Conservation (phyloP, 345 rosid genomes). For the Sisymbrium irio region DNA sequence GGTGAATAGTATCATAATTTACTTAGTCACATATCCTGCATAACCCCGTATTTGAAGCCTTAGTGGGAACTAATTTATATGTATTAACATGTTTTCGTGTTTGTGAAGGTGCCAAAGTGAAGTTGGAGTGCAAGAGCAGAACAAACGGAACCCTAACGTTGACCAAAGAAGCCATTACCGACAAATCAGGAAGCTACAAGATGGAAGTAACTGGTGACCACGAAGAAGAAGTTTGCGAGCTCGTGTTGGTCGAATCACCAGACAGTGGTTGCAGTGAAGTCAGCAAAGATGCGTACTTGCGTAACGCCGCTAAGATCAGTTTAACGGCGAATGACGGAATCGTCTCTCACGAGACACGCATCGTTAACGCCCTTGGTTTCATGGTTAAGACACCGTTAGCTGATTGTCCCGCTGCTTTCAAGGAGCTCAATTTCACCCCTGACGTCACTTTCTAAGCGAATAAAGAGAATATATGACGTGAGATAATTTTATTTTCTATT, state of each 20-base stretch:
- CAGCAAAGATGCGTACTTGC: slow-evolving; percentile 29
- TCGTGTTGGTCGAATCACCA: slow-evolving; percentile 41
- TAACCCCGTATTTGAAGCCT: not conserved
- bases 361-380: slow-evolving; percentile 64
- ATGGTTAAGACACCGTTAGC: slow-evolving; percentile 44
- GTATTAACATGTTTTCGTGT: not conserved
- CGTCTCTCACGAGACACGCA: slow-evolving; percentile 36
- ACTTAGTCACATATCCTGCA: not conserved
- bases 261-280: slow-evolving; percentile 47
- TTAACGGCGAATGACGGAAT: slow-evolving; percentile 56
- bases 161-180: slow-evolving; percentile 42
- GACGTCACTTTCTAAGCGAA: slow-evolving; percentile 22
- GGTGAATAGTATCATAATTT: not conserved
- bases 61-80: not conserved
- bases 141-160: slow-evolving; percentile 37
- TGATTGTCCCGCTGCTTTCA: slow-evolving; percentile 49
- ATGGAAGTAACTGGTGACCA: slow-evolving; percentile 55
- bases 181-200: slow-evolving; percentile 42
- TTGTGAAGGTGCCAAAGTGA: slow-evolving; percentile 51
- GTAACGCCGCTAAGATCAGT: slow-evolving; percentile 46
- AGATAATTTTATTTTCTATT: slow-evolving; percentile 14
- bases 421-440: slow-evolving; percentile 52
- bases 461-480: not conserved
- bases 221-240: slow-evolving; percentile 60
- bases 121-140: slow-evolving; percentile 52